Evolutionary conservation across 495 filamentous ascomycete species (phyloP), one percentile per base, ranked within the genome.

Genomic region (Aspergillus leporis): DNA sequence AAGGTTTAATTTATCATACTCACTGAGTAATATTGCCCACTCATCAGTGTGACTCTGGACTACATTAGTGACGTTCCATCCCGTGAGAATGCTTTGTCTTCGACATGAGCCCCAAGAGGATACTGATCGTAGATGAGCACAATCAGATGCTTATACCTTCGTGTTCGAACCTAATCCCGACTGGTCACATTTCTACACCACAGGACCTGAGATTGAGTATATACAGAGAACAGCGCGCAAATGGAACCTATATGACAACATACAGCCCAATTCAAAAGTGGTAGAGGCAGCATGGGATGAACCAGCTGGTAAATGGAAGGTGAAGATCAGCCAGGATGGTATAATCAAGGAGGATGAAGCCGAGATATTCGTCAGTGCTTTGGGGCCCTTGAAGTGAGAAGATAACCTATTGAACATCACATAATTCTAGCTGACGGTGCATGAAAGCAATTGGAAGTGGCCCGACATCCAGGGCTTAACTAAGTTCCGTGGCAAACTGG

Each of bases 131-230:
- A 36, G 13, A 2, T 14, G 10, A 36, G 10, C 10, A 4, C 34
- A 12, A 36, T 12, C 9, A 36, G 34, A 71, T 38, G 48, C 40
- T n/a, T 81, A 81, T 48, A 64, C 63, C 5, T 81, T 74, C 56
- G 78, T 78, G 19, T 89, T 87, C 64, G 77, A 77, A 38, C 82
- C 84, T 5, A 87, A 87, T 55, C 71, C 76, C 4, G 69, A 83
- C 57, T 88, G 85, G 84, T 76, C 77, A 3, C 68, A 78, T 22
- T 74, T 81, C 45, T 88, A 82, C 58, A 80, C 82, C 8, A 64
- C 71, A 13, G 81, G 82, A 0, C 66, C 66, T 4, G 85, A 88
- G 64, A 88, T 90, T 45, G 64, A 70, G 36, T 90, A 88, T 60
- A 81, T 83, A 63, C 70, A 83, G 34, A 61, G 66, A 0, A 65